Conservation (phyloP, 768 basidiomycete species). For the Suillus placidus region DNA sequence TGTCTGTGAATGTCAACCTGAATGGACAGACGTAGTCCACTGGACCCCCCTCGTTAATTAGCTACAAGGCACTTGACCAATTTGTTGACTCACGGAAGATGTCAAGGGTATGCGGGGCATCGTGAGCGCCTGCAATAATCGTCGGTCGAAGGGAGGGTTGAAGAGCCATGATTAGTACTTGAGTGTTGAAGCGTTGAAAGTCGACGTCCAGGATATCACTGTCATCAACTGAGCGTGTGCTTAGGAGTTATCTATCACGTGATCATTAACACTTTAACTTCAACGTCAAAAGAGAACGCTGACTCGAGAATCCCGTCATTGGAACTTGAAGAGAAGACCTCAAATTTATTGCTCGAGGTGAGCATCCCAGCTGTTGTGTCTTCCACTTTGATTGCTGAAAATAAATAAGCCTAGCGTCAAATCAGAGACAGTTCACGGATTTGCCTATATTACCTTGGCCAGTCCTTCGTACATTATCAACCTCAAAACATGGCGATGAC, state of each 20-base stretch:
- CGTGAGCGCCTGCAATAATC: constrained; percentile 57
- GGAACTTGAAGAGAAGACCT: background rate
- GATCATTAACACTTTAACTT: background rate
- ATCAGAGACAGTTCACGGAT: background rate
- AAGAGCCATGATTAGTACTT: constrained; percentile 60
- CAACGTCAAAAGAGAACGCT: background rate
- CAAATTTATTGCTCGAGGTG: background rate
- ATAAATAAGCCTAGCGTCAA: background rate
- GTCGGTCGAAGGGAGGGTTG: constrained; percentile 73
- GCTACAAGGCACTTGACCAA: background rate
- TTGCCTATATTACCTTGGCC: background rate
- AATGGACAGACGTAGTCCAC: constrained; percentile 90
- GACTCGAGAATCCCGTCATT: background rate
- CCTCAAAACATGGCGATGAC: constrained; percentile 39
- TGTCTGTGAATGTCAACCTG: constrained; percentile 45
- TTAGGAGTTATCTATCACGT: background rate
- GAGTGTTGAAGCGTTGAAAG: constrained; percentile 13
- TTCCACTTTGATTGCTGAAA: background rate
- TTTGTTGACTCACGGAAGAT: constrained; percentile 60
- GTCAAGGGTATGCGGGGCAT: constrained; percentile 79
- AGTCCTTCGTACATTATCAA: background rate
- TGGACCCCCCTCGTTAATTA: constrained; percentile 26
- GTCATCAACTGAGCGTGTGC: background rate
- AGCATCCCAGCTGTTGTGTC: background rate
- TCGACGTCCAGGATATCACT: background rate